These are phyloP conservation scores for Talaromyces sp. DNA, from an alignment of 2,329 filamentous ascomycete genomes.

Conservation along the genomic window DNA sequence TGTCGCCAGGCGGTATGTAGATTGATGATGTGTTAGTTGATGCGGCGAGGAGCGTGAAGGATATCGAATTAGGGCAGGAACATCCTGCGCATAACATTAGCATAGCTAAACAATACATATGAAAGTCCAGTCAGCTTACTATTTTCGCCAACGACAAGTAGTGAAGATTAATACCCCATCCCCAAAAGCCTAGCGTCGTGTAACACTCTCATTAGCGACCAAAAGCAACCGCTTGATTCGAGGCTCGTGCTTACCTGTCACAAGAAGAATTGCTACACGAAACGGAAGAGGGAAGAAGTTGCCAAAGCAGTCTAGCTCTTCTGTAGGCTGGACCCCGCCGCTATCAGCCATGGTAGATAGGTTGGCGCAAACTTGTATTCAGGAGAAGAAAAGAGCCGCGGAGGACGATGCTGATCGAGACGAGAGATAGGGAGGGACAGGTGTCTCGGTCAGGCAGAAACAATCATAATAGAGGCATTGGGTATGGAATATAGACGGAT, in stretches of 20 bases:
- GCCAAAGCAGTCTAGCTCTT: constrained; percentile 74
- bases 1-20: constrained; percentile 80
- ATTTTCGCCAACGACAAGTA: constrained; percentile 77
- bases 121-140: constrained; percentile 41
- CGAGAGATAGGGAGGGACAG: neutral
- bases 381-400: neutral
- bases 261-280: constrained; percentile 78
- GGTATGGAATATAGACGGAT: neutral
- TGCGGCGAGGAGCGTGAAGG: constrained; percentile 67
- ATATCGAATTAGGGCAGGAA: constrained; percentile 82
- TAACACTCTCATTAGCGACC: constrained; percentile 15
- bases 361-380: neutral
- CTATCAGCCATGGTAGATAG: constrained; percentile 14
- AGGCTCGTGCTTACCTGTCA: constrained; percentile 62
- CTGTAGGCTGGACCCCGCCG: constrained; percentile 9
- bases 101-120: neutral
- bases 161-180: constrained; percentile 89
- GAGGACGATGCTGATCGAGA: neutral
- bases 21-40: constrained; percentile 72
- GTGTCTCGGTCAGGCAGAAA: constrained; percentile 5
- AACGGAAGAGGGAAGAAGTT: constrained; percentile 83
- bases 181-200: constrained; percentile 71
- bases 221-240: neutral
- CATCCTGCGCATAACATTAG: constrained; percentile 54
- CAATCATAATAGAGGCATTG: constrained; percentile 4